Conservation (phyloP, 129 eudicot species). For the Arctium lappa region DNA sequence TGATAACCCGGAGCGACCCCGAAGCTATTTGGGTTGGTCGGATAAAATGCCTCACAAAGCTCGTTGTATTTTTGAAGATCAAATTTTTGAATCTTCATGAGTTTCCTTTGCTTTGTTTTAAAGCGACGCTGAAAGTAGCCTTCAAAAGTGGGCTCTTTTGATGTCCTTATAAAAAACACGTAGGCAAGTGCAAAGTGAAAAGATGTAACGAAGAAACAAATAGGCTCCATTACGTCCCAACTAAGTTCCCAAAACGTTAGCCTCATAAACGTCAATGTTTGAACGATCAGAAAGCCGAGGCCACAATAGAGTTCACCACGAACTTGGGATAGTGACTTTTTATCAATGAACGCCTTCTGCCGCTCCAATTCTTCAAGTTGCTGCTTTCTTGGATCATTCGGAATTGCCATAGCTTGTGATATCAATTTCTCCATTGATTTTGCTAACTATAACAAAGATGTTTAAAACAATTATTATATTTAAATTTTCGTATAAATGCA, state of each 20-base stretch:
- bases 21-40: not conserved
- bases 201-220: conserved; percentile 82
- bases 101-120: conserved; percentile 60
- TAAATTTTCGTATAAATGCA: not conserved
- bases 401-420: conserved; percentile 40
- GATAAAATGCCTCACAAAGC: conserved; percentile 53
- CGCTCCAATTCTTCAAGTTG: conserved; percentile 52
- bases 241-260: conserved; percentile 80
- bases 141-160: conserved; percentile 78
- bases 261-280: conserved; percentile 77
- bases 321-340: conserved; percentile 48
- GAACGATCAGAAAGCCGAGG: conserved; percentile 58
- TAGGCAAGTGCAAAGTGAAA: conserved; percentile 71
- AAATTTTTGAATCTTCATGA: conserved; percentile 50
- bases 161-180: conserved; percentile 65
- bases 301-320: conserved; percentile 67
- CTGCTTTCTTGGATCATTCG: conserved; percentile 72
- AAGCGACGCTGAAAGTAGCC: conserved; percentile 72
- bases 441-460: conserved; percentile 41
- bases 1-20: not conserved
- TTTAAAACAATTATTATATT: not conserved
- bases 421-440: conserved; percentile 70
- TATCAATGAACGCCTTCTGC: conserved; percentile 57
- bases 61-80: conserved; percentile 50
- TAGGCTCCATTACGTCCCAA: conserved; percentile 98